A percentile compares a stretch with the other conserved stretches of the same genome.
Evolutionary conservation across 148 eudicot genomes (phyloP).

Genomic region (Camellia lanceoleosa): DNA sequence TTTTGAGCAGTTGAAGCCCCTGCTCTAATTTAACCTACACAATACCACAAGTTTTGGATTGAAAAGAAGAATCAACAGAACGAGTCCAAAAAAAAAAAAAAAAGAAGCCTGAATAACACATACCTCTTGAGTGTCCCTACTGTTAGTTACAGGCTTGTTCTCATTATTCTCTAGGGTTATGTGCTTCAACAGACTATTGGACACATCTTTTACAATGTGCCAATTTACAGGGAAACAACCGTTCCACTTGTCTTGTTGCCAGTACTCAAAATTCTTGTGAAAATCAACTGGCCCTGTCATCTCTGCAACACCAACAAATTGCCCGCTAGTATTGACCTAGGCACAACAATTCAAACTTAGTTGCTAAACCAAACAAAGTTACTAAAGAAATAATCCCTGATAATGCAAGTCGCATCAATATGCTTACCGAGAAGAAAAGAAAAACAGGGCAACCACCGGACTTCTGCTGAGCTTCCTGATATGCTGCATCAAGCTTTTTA

Average conservation of each 20-base stretch:
- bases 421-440: slow-evolving; percentile 70
- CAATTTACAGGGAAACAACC: slow-evolving; percentile 81
- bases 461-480: slow-evolving; percentile 55
- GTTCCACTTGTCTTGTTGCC: slow-evolving; percentile 93
- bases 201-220: slow-evolving; percentile 87
- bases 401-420: neutral
- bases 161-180: slow-evolving; percentile 78
- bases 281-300: slow-evolving; percentile 79
- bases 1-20: slow-evolving; percentile 60
- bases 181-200: slow-evolving; percentile 70
- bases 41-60: neutral
- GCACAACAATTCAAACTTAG: neutral
- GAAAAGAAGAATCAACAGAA: neutral
- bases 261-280: slow-evolving; percentile 63
- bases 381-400: neutral
- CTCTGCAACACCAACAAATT: slow-evolving; percentile 86
- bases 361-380: neutral
- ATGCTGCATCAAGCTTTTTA: slow-evolving; percentile 84
- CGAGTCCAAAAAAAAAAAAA: neutral
- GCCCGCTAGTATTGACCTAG: slow-evolving; percentile 81
- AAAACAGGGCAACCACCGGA: slow-evolving; percentile 61
- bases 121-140: slow-evolving; percentile 94
- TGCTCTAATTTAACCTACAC: slow-evolving; percentile 69
- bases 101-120: neutral
- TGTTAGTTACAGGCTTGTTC: slow-evolving; percentile 77